Evolutionary conservation across 257 asterid species (phyloP).

Genomic region (Solanum chilense): DNA sequence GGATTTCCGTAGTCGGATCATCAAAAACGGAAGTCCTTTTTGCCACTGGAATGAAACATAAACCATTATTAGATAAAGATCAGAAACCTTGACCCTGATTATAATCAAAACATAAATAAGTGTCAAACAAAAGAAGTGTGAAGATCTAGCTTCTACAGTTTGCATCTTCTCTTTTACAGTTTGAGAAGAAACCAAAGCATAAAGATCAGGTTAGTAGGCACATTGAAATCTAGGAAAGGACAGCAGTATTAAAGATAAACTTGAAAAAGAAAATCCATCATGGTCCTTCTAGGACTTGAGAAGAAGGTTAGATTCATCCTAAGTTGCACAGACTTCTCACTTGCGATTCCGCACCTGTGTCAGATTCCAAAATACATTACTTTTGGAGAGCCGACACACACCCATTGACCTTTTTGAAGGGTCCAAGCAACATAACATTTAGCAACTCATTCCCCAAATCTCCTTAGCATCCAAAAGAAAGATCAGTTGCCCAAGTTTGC

Average conservation of each 20-base stretch:
- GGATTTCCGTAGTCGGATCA: constrained; percentile 91
- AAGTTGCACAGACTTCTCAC: too few species aligned
- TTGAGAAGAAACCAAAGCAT: neutral
- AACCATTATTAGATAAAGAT: neutral
- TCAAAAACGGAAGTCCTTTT: constrained; percentile 84
- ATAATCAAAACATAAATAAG: neutral
- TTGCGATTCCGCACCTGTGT: too few species aligned
- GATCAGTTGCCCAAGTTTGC: neutral
- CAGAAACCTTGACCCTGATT: neutral
- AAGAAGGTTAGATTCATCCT: neutral
- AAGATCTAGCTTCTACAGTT: neutral
- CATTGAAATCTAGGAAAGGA: neutral
- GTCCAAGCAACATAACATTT: neutral
- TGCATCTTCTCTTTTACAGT: neutral
- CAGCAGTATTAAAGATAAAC: neutral
- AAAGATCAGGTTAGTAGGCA: neutral
- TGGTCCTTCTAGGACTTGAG: neutral
- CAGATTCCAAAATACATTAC: too few species aligned
- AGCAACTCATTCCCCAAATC: neutral
- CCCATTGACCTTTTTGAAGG: too few species aligned
- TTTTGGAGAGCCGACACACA: too few species aligned
- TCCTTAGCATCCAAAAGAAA: neutral
- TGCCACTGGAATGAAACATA: constrained; percentile 54
- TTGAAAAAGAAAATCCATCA: neutral
- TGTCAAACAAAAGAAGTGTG: neutral